These are phyloP conservation scores for Aspergillus nomiae DNA, from an alignment of 2,329 filamentous ascomycete genomes.

Conservation along the genomic window DNA sequence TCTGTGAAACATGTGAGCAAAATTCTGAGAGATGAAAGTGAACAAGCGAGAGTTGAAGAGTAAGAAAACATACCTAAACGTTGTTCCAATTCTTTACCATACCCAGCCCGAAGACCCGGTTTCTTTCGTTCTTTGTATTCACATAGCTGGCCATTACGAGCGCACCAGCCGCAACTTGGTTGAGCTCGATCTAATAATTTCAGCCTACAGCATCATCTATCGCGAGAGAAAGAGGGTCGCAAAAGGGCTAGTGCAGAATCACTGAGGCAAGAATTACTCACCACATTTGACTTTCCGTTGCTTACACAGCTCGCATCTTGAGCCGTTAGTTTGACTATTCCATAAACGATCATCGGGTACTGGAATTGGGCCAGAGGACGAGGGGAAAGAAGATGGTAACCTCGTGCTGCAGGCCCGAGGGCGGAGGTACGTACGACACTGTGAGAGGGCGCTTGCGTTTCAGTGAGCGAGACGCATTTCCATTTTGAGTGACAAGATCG, in stretches of 20 bases:
- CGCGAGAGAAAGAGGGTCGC: background rate
- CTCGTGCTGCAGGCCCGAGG: background rate
- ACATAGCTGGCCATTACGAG: constrained; percentile 66
- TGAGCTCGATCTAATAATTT: constrained; percentile 50
- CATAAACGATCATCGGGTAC: background rate
- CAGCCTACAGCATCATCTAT: background rate
- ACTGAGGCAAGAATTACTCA: constrained; percentile 23
- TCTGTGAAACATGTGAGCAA: constrained; percentile 44
- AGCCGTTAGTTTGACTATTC: constrained; percentile 22
- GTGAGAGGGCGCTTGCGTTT: constrained; percentile 43
- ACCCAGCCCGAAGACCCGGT: constrained; percentile 65
- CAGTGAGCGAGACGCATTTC: constrained; percentile 27
- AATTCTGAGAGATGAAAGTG: background rate
- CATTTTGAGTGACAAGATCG: constrained; percentile 31
- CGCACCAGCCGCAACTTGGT: constrained; percentile 70
- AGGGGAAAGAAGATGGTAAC: background rate
- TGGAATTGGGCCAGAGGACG: background rate
- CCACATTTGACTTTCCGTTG: constrained; percentile 51
- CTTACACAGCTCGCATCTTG: constrained; percentile 48
- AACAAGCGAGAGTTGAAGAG: background rate
- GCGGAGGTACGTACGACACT: constrained; percentile 37
- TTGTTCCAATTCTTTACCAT: constrained; percentile 73
- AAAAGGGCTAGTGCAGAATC: background rate
- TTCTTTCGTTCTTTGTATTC: constrained; percentile 73
- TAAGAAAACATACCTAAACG: constrained; percentile 51